Conservation (phyloP, 1,139 yeast species). For the Pichia sp. region DNA sequence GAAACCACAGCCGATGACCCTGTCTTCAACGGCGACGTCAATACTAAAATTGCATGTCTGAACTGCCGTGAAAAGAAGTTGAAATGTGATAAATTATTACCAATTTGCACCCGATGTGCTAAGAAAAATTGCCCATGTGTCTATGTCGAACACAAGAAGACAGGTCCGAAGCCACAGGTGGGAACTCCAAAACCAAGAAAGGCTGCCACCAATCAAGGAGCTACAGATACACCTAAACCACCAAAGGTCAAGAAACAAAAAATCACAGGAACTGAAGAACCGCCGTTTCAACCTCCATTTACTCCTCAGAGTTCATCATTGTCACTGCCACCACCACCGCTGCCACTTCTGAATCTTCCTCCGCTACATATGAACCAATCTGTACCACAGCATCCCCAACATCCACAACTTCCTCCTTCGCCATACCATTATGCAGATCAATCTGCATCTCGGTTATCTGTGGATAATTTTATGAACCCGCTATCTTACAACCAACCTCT, state of each 20-base stretch:
- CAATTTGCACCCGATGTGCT: constrained; percentile 27
- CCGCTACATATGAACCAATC: not conserved
- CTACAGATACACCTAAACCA: not conserved
- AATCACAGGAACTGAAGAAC: not conserved
- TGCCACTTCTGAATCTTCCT: not conserved
- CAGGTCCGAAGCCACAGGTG: constrained; percentile 30
- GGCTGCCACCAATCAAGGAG: not conserved
- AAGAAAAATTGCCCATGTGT: constrained; percentile 22
- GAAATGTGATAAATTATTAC: constrained; percentile 29
- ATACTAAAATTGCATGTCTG: constrained; percentile 30
- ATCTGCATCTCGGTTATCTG: constrained; percentile 2
- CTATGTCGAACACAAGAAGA: constrained; percentile 29
- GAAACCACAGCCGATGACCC: not conserved
- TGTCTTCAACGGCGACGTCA: constrained; percentile 12
- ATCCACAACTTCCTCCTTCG: not conserved
- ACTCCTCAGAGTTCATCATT: no score
- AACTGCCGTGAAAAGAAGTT: constrained; percentile 29
- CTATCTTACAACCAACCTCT: not conserved
- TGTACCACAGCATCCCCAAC: not conserved
- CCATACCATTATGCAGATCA: not conserved
- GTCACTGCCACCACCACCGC: not conserved
- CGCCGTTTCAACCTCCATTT: not conserved
- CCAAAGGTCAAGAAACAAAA: not conserved
- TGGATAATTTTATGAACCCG: constrained; percentile 8
- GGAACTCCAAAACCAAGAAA: not conserved